These are phyloP conservation scores for Nicotiana undulata DNA, from an alignment of 257 asterid genomes.

Conservation along the genomic window DNA sequence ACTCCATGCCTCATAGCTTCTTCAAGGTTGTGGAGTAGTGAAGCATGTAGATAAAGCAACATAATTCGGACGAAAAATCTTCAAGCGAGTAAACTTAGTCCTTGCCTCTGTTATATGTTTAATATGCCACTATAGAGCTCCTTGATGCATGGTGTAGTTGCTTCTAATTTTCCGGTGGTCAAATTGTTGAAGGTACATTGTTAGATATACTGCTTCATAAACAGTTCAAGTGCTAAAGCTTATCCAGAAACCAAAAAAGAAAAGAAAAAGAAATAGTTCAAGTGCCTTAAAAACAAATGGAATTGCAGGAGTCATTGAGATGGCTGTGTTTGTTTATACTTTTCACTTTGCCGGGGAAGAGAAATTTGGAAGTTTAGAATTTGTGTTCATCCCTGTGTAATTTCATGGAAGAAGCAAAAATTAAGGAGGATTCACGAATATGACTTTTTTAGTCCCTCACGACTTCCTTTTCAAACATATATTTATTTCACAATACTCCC, in stretches of 20 bases:
- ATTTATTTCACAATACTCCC: neutral
- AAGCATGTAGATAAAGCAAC: neutral
- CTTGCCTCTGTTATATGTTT: neutral
- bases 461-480: neutral
- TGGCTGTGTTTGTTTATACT: neutral
- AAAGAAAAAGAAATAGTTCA: neutral
- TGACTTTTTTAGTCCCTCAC: neutral
- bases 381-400: neutral
- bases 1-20: neutral
- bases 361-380: neutral
- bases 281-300: slow-evolving; percentile 1
- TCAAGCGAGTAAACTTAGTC: neutral
- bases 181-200: neutral
- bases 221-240: neutral
- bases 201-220: neutral
- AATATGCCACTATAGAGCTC: neutral
- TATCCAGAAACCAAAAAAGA: neutral
- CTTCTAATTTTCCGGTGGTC: neutral
- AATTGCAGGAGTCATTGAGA: neutral
- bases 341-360: neutral
- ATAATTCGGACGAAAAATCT: neutral
- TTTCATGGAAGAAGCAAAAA: neutral
- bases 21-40: neutral
- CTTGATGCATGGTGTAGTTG: neutral
- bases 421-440: neutral